Conservation (phyloP, 2,329 filamentous ascomycete genomes). For the Pseudogymnoascus sp. region DNA sequence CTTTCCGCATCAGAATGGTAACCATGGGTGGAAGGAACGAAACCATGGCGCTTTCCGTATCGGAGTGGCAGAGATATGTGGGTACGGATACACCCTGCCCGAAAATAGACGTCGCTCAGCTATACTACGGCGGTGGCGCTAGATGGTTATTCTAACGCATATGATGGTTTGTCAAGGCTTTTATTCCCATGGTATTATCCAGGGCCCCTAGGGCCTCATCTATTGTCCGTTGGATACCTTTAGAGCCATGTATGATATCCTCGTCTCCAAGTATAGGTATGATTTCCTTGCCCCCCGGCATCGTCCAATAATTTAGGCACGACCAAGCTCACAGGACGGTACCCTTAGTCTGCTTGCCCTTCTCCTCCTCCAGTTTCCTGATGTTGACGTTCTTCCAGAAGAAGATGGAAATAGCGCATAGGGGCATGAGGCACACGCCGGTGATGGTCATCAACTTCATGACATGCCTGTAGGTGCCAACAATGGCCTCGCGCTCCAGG, state of each 20-base stretch:
- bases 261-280: background rate
- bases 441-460: constrained; percentile 53
- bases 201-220: background rate
- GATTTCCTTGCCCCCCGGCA: background rate
- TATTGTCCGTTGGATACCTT: background rate
- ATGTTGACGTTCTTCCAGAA: constrained; percentile 10
- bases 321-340: background rate
- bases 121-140: background rate
- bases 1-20: too few species aligned
- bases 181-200: background rate
- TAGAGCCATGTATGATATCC: background rate
- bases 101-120: background rate
- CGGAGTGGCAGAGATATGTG: too few species aligned
- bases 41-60: background rate
- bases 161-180: background rate
- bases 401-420: background rate
- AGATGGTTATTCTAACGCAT: background rate
- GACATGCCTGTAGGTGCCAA: constrained; percentile 57
- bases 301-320: background rate
- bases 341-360: constrained; percentile 11
- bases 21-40: background rate
- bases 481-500: constrained; percentile 52
- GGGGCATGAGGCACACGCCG: constrained; percentile 36
- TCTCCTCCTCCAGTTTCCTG: constrained; percentile 8
- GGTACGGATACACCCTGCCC: too few species aligned